Percentiles rank a stretch among this genome's conserved stretches.
Conservation (phyloP, 108 stramenopile genomes). For the Cyclotella cryptica region DNA sequence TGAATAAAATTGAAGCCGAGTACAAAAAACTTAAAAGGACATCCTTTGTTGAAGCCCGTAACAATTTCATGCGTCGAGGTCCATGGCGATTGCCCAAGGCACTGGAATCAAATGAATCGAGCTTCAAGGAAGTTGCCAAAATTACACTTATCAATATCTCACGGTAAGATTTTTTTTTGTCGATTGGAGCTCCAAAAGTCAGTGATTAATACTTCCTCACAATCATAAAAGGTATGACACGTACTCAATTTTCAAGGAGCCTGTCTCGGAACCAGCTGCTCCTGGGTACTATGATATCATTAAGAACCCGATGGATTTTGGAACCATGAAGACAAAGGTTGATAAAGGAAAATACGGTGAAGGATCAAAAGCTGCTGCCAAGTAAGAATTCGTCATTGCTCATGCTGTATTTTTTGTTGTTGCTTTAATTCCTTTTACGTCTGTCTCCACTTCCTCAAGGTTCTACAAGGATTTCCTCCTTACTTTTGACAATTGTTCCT, state of each 20-base stretch:
- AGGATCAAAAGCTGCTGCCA: constrained; percentile 65
- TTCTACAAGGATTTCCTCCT: constrained; percentile 72
- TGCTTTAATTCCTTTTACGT: not conserved
- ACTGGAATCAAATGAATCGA: constrained; percentile 40
- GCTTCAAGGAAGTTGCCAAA: constrained; percentile 67
- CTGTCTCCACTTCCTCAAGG: not conserved
- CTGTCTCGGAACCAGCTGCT: constrained; percentile 74
- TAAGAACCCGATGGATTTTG: constrained; percentile 78
- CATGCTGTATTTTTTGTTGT: not conserved
- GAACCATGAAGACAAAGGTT: constrained; percentile 73
- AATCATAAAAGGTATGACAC: constrained; percentile 52
- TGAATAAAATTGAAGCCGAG: constrained; percentile 49
- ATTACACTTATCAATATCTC: constrained; percentile 61
- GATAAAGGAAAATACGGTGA: constrained; percentile 74
- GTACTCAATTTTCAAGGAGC: constrained; percentile 73
- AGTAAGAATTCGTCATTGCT: not conserved
- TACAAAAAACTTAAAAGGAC: constrained; percentile 55
- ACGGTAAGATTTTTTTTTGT: constrained; percentile 29
- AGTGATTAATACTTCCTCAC: not conserved
- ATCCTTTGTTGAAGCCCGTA: constrained; percentile 62
- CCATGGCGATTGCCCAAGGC: constrained; percentile 68
- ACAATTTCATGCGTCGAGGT: constrained; percentile 56
- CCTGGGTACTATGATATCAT: constrained; percentile 77
- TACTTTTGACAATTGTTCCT: constrained; percentile 72
- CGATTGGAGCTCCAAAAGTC: not conserved